Evolutionary conservation across 1,139 yeast genomes (phyloP).

Genomic region (Candida sanyaensis): DNA sequence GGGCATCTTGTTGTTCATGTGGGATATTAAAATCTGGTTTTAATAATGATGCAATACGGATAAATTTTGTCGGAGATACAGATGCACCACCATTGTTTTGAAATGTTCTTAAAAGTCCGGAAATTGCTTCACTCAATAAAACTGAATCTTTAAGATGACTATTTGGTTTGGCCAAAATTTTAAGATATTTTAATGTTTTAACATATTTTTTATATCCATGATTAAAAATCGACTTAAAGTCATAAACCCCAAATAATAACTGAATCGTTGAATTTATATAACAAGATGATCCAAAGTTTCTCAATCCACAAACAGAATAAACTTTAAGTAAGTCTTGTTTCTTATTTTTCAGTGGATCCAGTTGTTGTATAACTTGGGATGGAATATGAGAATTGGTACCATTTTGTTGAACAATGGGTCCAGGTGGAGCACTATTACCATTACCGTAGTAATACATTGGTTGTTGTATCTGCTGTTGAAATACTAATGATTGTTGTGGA

Average conservation of each 20-base stretch:
- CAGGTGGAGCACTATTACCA: not conserved
- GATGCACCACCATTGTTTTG: constrained; percentile 59
- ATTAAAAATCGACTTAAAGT: constrained; percentile 44
- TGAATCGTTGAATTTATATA: constrained; percentile 73
- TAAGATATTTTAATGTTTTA: constrained; percentile 31
- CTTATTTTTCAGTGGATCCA: constrained; percentile 20
- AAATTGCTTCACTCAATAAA: constrained; percentile 48
- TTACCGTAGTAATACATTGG: not conserved
- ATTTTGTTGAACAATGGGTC: not conserved
- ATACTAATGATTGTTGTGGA: not conserved
- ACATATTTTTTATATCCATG: constrained; percentile 44
- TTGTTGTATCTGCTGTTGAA: not conserved
- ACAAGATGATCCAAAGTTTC: constrained; percentile 72
- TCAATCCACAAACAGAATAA: constrained; percentile 60
- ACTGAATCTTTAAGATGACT: constrained; percentile 32
- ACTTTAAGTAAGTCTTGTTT: constrained; percentile 39
- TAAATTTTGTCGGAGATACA: constrained; percentile 65
- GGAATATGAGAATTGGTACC: constrained; percentile 12
- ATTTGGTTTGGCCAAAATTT: constrained; percentile 19
- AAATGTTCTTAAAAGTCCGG: constrained; percentile 46
- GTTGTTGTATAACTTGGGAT: constrained; percentile 19
- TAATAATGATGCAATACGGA: constrained; percentile 51
- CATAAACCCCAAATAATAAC: constrained; percentile 55
- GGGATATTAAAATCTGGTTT: constrained; percentile 72
- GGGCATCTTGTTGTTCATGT: constrained; percentile 76